Percentiles rank a stretch among this genome's conserved stretches.
Conservation (phyloP, 169 alveolate species). For the Plasmodium cynomolgi region DNA sequence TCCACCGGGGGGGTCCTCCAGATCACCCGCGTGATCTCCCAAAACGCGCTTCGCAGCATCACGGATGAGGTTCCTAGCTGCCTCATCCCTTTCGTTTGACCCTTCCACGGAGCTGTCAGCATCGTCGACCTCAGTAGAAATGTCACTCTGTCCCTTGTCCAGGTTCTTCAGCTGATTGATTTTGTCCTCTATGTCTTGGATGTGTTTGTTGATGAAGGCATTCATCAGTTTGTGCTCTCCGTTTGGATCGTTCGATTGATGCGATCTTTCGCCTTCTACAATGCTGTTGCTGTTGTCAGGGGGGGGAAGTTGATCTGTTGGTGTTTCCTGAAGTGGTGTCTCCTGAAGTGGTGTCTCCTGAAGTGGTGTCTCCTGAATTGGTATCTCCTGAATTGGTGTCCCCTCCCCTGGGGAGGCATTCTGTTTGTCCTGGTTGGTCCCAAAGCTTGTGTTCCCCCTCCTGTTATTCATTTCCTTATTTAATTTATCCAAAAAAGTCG, state of each 20-base stretch:
- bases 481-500: constrained; percentile 42
- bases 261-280: not conserved
- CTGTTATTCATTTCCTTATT: constrained; percentile 12
- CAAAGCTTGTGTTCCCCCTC: not conserved
- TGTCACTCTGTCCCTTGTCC: not conserved
- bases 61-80: not conserved
- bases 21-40: not conserved
- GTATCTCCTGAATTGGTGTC: not conserved
- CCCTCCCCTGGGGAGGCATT: not conserved
- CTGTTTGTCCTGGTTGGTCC: not conserved
- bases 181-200: constrained; percentile 52
- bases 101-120: not conserved
- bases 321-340: not conserved
- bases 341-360: not conserved
- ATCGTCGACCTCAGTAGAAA: not conserved
- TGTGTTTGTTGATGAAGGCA: constrained; percentile 31
- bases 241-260: not conserved
- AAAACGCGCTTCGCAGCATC: not conserved
- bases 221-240: not conserved
- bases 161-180: not conserved
- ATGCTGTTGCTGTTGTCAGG: not conserved
- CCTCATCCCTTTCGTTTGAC: not conserved
- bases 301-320: not conserved
- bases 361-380: not conserved
- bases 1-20: not conserved